phyloP scores from a whole-genome alignment of 2,329 filamentous ascomycete species.

The Paecilomyces niveus region DNA sequence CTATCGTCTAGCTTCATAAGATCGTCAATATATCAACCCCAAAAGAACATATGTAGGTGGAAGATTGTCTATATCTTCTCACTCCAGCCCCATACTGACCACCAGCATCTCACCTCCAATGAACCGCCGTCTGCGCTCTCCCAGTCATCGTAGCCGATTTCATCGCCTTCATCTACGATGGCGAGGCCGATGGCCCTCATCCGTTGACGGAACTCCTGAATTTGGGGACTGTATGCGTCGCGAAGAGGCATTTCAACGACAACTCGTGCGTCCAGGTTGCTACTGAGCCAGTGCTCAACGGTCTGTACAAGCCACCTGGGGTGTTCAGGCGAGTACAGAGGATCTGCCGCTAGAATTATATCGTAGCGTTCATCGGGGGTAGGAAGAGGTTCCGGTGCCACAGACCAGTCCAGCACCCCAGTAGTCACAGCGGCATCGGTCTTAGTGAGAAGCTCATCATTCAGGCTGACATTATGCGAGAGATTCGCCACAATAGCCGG shows the following conservation, averaged over 20 bases:
- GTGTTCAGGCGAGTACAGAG: constrained; percentile 79
- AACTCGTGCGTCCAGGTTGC: constrained; percentile 52
- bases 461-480: constrained; percentile 61
- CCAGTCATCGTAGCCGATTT: constrained; percentile 43
- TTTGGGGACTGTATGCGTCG: constrained; percentile 58
- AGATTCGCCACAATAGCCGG: constrained; percentile 79
- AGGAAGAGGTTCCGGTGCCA: constrained; percentile 20
- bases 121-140: constrained; percentile 34
- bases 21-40: constrained; percentile 9
- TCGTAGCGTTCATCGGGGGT: constrained; percentile 36
- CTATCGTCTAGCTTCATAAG: constrained; percentile 26
- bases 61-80: constrained; percentile 21
- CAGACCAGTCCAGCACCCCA: constrained; percentile 66
- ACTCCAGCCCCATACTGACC: constrained; percentile 41
- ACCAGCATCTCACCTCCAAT: constrained; percentile 40
- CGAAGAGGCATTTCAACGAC: constrained; percentile 76
- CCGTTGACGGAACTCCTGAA: constrained; percentile 53
- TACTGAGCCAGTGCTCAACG: constrained; percentile 60
- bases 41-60: background rate
- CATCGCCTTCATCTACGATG: constrained; percentile 45
- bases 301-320: constrained; percentile 65
- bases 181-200: constrained; percentile 52
- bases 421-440: constrained; percentile 53
- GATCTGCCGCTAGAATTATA: constrained; percentile 77
- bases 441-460: constrained; percentile 49